phyloP scores from a whole-genome alignment of 208 protist species.

The Zelonia costaricensis region DNA sequence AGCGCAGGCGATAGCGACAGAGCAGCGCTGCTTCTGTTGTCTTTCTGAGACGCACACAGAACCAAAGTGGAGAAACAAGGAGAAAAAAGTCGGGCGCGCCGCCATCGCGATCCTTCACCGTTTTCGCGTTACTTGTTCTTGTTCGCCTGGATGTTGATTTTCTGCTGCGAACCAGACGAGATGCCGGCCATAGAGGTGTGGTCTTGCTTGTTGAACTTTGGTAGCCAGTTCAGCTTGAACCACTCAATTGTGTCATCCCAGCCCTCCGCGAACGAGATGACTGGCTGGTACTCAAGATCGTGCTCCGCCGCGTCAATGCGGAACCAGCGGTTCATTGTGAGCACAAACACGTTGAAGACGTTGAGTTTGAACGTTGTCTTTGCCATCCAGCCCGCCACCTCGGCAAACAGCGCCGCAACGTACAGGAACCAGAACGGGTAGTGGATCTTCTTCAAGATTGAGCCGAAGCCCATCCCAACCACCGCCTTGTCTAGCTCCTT shows the following conservation, averaged over 20 bases:
- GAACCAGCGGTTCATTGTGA: slow-evolving; percentile 97
- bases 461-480: slow-evolving; percentile 86
- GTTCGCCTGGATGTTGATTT: slow-evolving; percentile 89
- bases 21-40: too few species aligned
- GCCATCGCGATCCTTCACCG: too few species aligned
- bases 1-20: too few species aligned
- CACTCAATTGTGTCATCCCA: slow-evolving; percentile 90
- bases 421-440: slow-evolving; percentile 93
- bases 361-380: slow-evolving; percentile 91
- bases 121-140: slow-evolving; percentile 14
- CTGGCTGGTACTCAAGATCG: slow-evolving; percentile 85
- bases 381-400: slow-evolving; percentile 76
- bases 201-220: slow-evolving; percentile 73
- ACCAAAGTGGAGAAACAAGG: not conserved
- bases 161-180: slow-evolving; percentile 77
- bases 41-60: not conserved
- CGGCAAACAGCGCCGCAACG: slow-evolving; percentile 72
- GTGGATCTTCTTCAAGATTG: slow-evolving; percentile 78
- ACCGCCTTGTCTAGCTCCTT: slow-evolving; percentile 91
- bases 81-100: not conserved
- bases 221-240: slow-evolving; percentile 91
- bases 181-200: slow-evolving; percentile 71
- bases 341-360: slow-evolving; percentile 93
- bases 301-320: slow-evolving; percentile 87
- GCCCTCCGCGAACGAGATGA: slow-evolving; percentile 88